Conservation (phyloP, 306 rosid genomes). For the Casuarina glauca region DNA sequence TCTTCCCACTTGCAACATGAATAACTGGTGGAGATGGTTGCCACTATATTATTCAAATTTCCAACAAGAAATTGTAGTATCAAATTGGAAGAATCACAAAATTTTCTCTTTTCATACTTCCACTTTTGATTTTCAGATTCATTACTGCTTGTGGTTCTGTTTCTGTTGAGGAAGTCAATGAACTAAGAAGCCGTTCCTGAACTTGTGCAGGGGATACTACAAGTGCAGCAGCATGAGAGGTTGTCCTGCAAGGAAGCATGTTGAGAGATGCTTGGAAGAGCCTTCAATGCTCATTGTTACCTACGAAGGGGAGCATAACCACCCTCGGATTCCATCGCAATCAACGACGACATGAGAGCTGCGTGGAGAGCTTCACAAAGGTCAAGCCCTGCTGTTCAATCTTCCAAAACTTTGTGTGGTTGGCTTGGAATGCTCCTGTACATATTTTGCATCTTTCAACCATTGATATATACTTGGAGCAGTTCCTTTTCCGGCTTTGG, state of each 20-base stretch:
- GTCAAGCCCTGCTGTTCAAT: conserved; percentile 31
- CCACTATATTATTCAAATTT: not conserved
- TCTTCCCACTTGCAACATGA: conserved; percentile 5
- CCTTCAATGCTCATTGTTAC: conserved; percentile 94
- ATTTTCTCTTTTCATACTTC: not conserved
- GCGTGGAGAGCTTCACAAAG: conserved; percentile 36
- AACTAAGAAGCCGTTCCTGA: conserved; percentile 5
- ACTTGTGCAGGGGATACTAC: conserved; percentile 85
- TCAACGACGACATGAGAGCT: conserved; percentile 71
- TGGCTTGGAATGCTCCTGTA: conserved; percentile 69
- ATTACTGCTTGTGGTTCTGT: not conserved
- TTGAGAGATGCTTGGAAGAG: conserved; percentile 94
- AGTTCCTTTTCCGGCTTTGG: conserved; percentile 30
- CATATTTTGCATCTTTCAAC: conserved; percentile 59
- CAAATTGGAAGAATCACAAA: conserved; percentile 3
- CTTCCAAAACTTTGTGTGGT: conserved; percentile 28
- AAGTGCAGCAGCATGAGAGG: conserved; percentile 99
- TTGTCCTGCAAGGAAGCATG: conserved; percentile 99
- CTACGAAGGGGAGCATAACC: conserved; percentile 98
- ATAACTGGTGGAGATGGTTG: not conserved
- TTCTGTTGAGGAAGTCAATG: conserved; percentile 17
- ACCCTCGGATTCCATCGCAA: conserved; percentile 72
- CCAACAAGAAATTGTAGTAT: not conserved
- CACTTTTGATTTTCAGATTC: not conserved
- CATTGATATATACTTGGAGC: conserved; percentile 40